Evolutionary conservation across 2,329 filamentous ascomycete genomes (phyloP).

Genomic region (Mycosphaerelloides madeirae): DNA sequence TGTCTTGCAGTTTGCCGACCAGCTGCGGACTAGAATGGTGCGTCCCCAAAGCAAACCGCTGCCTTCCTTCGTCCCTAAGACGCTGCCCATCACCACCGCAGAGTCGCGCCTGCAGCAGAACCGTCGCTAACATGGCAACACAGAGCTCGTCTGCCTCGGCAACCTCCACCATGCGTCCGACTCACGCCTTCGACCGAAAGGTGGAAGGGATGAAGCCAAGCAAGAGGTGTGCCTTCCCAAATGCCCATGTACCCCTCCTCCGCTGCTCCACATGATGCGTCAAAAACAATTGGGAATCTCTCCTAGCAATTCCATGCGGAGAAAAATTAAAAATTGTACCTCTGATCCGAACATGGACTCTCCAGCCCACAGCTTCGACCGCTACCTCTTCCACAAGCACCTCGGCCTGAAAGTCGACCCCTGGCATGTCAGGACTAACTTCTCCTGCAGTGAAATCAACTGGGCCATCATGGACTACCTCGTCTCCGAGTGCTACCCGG

Average conservation of each 20-base stretch:
- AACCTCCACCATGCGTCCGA: constrained; percentile 57
- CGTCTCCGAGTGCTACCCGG: constrained; percentile 89
- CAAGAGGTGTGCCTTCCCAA: constrained; percentile 62
- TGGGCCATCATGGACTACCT: constrained; percentile 93
- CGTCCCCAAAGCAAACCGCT: no score
- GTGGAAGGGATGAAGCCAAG: constrained; percentile 79
- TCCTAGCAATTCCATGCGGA: constrained; percentile 92
- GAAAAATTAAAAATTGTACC: constrained; percentile 74
- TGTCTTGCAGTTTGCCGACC: constrained; percentile 4
- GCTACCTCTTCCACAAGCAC: background rate
- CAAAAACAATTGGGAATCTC: constrained; percentile 99
- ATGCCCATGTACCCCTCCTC: constrained; percentile 27
- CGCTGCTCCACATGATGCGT: constrained; percentile 66
- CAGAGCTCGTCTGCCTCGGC: constrained; percentile 62
- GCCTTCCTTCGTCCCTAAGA: background rate
- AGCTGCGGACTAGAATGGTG: constrained; percentile 8
- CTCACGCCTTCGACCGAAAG: constrained; percentile 71
- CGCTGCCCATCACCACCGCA: background rate
- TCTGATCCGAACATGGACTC: constrained; percentile 48
- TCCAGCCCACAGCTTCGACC: constrained; percentile 1
- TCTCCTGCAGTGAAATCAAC: constrained; percentile 75
- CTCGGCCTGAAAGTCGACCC: background rate
- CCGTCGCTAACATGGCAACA: background rate
- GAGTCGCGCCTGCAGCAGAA: no score
- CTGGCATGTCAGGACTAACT: constrained; percentile 15